These are phyloP conservation scores for Pichia membranifaciens DNA, from an alignment of 805 yeast genomes.

Conservation along the genomic window DNA sequence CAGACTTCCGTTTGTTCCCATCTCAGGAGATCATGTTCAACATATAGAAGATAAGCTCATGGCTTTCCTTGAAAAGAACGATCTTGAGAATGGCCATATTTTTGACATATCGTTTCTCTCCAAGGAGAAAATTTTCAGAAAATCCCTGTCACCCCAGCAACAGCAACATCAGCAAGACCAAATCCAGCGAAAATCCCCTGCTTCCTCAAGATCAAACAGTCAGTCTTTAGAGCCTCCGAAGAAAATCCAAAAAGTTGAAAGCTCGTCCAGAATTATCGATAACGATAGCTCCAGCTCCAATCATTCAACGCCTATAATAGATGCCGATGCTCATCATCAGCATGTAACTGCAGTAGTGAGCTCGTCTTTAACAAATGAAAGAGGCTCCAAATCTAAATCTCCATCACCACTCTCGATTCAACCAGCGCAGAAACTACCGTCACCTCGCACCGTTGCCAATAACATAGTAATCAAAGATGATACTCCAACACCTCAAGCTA, in stretches of 20 bases:
- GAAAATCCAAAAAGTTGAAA: constrained; percentile 2
- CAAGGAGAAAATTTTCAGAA: constrained; percentile 29
- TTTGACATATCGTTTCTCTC: constrained; percentile 33
- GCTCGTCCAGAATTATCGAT: no score
- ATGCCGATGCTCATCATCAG: not conserved
- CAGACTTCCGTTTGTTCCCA: constrained; percentile 42
- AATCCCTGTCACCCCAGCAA: constrained; percentile 27
- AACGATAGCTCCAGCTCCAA: no score
- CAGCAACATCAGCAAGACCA: constrained; percentile 13
- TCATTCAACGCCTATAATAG: no score
- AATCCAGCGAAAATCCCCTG: constrained; percentile 2
- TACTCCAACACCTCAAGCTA: not conserved
- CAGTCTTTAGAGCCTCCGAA: constrained; percentile 5
- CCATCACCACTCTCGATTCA: constrained; percentile 3
- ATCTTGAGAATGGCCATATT: constrained; percentile 40
- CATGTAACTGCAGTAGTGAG: no score
- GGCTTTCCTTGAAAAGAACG: constrained; percentile 47
- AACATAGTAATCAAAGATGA: not conserved
- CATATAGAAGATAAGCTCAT: constrained; percentile 35
- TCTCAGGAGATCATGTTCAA: constrained; percentile 33
- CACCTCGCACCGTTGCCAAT: no score
- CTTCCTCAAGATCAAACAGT: constrained; percentile 1
- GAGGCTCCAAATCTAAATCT: not conserved
- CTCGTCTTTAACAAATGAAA: no score
- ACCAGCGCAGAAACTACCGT: no score